Percentiles rank a stretch among this genome's conserved stretches.
Evolutionary conservation across 78 protist genomes (phyloP).

Genomic region (Cavenderia fasciculata): DNA sequence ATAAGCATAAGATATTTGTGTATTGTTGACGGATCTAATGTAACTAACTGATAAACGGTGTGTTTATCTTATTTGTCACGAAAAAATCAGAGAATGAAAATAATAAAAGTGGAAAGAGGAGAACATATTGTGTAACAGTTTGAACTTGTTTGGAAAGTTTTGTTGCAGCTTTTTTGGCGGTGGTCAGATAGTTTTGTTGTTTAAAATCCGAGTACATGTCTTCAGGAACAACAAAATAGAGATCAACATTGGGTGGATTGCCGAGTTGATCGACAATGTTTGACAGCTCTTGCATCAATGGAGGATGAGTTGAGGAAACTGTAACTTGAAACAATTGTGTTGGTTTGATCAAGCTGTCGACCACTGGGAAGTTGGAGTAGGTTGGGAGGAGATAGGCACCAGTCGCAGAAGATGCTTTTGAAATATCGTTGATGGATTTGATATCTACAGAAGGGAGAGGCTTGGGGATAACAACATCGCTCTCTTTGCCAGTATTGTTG

Average conservation of each 20-base stretch:
- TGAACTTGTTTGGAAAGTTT: not conserved
- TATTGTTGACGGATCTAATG: too few relatives aligned
- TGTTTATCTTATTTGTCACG: too few relatives aligned
- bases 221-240: slow-evolving; percentile 18
- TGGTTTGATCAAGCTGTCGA: slow-evolving; percentile 27
- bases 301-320: not conserved
- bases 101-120: not conserved
- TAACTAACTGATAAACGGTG: too few relatives aligned
- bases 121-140: not conserved
- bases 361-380: not conserved
- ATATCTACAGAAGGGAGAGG: not conserved
- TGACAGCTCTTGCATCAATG: slow-evolving; percentile 18
- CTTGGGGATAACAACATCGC: not conserved
- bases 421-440: not conserved
- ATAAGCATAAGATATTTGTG: too few relatives aligned
- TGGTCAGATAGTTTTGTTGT: slow-evolving; percentile 5
- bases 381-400: not conserved
- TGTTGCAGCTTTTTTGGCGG: not conserved
- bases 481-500: not conserved
- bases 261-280: slow-evolving; percentile 18
- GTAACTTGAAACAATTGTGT: slow-evolving; percentile 23
- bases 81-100: too few relatives aligned
- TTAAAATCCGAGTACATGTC: slow-evolving; percentile 7
- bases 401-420: not conserved
- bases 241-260: not conserved